A percentile compares a stretch with the other conserved stretches of the same genome.
These are phyloP conservation scores for Arthrobotrys iridis DNA, from an alignment of 2,329 filamentous ascomycete genomes.

Conservation along the genomic window DNA sequence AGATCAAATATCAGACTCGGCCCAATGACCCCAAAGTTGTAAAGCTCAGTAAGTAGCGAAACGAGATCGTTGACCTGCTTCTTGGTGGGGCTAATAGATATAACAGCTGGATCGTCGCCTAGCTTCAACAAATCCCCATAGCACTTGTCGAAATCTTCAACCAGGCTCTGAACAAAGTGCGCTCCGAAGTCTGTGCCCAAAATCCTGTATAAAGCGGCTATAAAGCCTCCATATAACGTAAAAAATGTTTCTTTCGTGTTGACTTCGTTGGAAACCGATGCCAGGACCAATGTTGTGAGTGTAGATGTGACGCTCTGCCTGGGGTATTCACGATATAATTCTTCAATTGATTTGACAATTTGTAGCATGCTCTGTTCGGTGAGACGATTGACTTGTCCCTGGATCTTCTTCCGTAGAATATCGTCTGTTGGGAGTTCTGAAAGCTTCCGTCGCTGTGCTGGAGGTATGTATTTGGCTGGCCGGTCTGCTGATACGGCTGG, in stretches of 20 bases:
- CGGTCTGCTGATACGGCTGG: conserved; percentile 22
- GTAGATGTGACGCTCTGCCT: conserved; percentile 88
- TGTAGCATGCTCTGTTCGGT: conserved; percentile 89
- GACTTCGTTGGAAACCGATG: conserved; percentile 81
- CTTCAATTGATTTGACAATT: conserved; percentile 82
- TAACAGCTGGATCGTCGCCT: background rate
- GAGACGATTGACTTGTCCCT: conserved; percentile 90
- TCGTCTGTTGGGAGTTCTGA: conserved; percentile 73
- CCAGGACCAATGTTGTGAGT: conserved; percentile 78
- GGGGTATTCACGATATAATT: conserved; percentile 82
- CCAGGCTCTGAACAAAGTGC: conserved; percentile 80
- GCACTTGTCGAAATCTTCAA: conserved; percentile 74
- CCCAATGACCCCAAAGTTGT: conserved; percentile 88
- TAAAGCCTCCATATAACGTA: conserved; percentile 88
- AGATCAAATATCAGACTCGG: conserved; percentile 90
- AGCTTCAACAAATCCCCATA: conserved; percentile 22
- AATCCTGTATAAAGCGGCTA: conserved; percentile 85
- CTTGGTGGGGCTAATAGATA: conserved; percentile 31
- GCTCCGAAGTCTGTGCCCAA: conserved; percentile 90
- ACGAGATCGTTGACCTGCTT: conserved; percentile 73
- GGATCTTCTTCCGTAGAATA: conserved; percentile 76
- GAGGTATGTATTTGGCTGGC: conserved; percentile 79
- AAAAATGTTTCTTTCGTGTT: conserved; percentile 86
- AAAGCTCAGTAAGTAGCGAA: conserved; percentile 83
- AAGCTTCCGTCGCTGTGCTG: conserved; percentile 74